phyloP scores from a whole-genome alignment of 1,284 basidiomycete species.

The Tilletiaria anomala region DNA sequence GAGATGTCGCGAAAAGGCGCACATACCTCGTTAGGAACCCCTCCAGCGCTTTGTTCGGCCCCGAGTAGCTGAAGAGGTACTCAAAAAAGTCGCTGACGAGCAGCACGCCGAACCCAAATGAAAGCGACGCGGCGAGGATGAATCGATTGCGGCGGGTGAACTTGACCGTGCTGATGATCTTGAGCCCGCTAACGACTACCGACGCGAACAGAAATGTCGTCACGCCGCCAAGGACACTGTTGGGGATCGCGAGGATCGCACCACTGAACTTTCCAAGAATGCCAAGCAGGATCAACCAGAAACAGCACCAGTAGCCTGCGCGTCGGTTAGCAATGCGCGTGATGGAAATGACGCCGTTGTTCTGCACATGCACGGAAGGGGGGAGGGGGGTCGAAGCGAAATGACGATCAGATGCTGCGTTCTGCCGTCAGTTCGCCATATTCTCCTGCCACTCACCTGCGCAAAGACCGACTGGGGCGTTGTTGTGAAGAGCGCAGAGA shows the following conservation, averaged over 20 bases:
- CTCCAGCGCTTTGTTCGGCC: conserved; percentile 50
- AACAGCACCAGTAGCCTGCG: conserved; percentile 23
- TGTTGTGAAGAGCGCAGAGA: conserved; percentile 65
- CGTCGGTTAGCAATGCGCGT: conserved; percentile 31
- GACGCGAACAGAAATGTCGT: conserved; percentile 39
- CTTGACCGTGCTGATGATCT: conserved; percentile 53
- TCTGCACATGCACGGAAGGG: conserved; percentile 44
- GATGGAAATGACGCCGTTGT: conserved; percentile 48
- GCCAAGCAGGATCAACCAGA: conserved; percentile 27
- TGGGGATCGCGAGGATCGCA: conserved; percentile 48
- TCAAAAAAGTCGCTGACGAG: conserved; percentile 40
- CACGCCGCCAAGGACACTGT: conserved; percentile 61
- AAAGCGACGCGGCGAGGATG: conserved; percentile 48
- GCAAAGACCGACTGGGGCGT: conserved; percentile 65
- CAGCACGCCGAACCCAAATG: conserved; percentile 57
- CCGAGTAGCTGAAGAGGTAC: conserved; percentile 43
- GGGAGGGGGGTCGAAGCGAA: not conserved
- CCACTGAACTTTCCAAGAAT: conserved; percentile 61
- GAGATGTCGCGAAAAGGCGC: not conserved
- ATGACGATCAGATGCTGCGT: too few relatives aligned
- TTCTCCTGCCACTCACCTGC: not conserved
- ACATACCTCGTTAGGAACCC: conserved; percentile 48
- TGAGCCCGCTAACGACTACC: conserved; percentile 50
- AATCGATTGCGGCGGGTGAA: conserved; percentile 64
- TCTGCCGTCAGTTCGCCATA: too few relatives aligned